These are phyloP conservation scores for Tetracladium marchalianum DNA, from an alignment of 495 filamentous ascomycete species.

Conservation along the genomic window DNA sequence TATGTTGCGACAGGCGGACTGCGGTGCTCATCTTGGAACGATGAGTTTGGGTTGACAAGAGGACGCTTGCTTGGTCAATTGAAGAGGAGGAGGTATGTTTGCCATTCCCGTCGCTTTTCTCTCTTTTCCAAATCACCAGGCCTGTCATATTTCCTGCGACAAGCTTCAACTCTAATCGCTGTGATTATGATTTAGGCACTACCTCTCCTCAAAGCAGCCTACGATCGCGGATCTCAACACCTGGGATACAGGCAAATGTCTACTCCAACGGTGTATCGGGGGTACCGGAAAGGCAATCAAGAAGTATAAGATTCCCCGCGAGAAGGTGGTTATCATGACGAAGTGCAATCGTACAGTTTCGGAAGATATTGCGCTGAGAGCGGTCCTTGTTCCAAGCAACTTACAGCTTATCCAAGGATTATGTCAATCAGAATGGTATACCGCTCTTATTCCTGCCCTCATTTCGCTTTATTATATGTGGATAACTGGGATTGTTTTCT, in stretches of 20 bases:
- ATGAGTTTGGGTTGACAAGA: constrained; percentile 41
- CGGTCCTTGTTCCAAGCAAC: constrained; percentile 11
- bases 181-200: constrained; percentile 12
- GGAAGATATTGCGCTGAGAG: constrained; percentile 16
- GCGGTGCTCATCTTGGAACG: constrained; percentile 43
- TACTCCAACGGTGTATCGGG: constrained; percentile 59
- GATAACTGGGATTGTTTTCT: no score
- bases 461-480: no score
- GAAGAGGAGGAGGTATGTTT: constrained; percentile 35
- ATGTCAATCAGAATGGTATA: constrained; percentile 26
- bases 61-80: constrained; percentile 44
- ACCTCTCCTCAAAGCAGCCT: constrained; percentile 24
- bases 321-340: constrained; percentile 53
- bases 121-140: not conserved
- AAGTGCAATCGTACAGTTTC: constrained; percentile 40
- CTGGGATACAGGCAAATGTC: constrained; percentile 27
- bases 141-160: not conserved
- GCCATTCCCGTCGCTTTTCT: not conserved
- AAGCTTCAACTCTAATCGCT: not conserved
- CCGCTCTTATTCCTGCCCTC: not conserved
- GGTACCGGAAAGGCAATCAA: constrained; percentile 55
- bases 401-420: constrained; percentile 23
- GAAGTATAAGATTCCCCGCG: constrained; percentile 55
- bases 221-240: constrained; percentile 20
- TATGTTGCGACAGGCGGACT: constrained; percentile 41